Evolutionary conservation across 1,139 yeast species (phyloP), one percentile per base, ranked within the genome.

Genomic region (Magnusiomyces magnusii): DNA sequence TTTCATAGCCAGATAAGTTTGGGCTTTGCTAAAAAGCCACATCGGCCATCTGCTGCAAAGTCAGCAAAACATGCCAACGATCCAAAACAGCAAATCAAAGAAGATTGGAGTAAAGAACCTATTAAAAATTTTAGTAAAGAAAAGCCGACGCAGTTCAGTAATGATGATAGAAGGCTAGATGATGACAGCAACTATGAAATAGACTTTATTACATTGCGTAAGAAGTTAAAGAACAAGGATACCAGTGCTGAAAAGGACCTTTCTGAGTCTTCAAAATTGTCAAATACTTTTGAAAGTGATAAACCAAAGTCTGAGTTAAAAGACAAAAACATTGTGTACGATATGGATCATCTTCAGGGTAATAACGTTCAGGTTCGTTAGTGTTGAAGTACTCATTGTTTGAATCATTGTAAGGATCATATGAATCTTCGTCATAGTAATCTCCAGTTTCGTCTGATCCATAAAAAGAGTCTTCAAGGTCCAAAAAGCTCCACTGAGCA

Each of bases 151-250:
- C 44, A 10, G 19, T n/a, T n/a, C 17, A n/a, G 5, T 39, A 19
- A n/a, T 15, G 17, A 15, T 17, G 27, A 44, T 23, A 17, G 24
- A 28, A 28, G 31, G 24, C 13, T 19, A 3, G 24, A 23, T 19
- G 23, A 23, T 24, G 55, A 39, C 9, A 23, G 28, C 31, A 49
- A 53, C n/a, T 62, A 59, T 49, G 55, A 57, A 19, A 61, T 61
- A 31, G 64, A 62, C 41, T 59, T 59, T 5, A 60, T 62, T 17
- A 62, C 63, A 31, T 24, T 62, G 57, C 55, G 47, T 27, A 44
- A 23, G 17, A 59, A 57, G 54, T 42, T 39, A 10, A 39, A 39
- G 19, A 5, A 15, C 5, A 52, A 25, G n/a, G 19, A 2, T 3
- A 19, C 13, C 3, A 17, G 13, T 21, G 3, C 49, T 21, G 25